Conservation (phyloP, 106 monocot species). For the Acorus calamus region DNA sequence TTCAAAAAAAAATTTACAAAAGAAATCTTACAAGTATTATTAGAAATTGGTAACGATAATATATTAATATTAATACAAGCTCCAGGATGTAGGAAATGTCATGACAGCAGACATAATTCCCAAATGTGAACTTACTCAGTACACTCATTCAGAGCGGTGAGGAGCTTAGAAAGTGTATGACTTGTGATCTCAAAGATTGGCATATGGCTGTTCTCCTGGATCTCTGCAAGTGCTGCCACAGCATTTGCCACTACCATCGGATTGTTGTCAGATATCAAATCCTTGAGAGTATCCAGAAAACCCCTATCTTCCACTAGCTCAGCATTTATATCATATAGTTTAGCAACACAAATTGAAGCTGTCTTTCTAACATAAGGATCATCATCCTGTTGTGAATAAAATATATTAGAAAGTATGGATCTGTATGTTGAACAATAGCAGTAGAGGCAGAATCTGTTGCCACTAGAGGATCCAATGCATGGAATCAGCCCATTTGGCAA, state of each 20-base stretch:
- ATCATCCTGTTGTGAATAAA: conserved; percentile 57
- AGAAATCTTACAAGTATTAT: no score
- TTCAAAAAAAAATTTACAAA: no score
- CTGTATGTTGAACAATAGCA: no score
- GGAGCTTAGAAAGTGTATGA: conserved; percentile 84
- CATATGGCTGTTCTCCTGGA: conserved; percentile 19
- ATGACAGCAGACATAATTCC: neutral
- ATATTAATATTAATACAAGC: no score
- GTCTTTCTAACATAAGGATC: conserved; percentile 99
- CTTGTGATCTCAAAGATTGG: conserved; percentile 93
- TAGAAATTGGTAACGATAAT: no score
- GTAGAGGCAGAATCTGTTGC: no score
- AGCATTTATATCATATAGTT: conserved; percentile 97
- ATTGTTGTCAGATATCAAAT: no score
- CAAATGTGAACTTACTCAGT: conserved; percentile 59
- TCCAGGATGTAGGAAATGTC: no score
- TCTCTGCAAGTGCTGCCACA: no score
- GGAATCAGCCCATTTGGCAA: no score
- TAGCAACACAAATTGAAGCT: conserved; percentile 93
- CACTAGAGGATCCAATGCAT: no score
- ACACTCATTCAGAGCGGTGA: conserved; percentile 97
- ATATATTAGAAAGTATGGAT: neutral
- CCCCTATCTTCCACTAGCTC: conserved; percentile 97
- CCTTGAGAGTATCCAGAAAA: neutral
- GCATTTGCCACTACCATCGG: no score